phyloP scores from a whole-genome alignment of 2,329 filamentous ascomycete genomes.

The Didymellaceae sp. region DNA sequence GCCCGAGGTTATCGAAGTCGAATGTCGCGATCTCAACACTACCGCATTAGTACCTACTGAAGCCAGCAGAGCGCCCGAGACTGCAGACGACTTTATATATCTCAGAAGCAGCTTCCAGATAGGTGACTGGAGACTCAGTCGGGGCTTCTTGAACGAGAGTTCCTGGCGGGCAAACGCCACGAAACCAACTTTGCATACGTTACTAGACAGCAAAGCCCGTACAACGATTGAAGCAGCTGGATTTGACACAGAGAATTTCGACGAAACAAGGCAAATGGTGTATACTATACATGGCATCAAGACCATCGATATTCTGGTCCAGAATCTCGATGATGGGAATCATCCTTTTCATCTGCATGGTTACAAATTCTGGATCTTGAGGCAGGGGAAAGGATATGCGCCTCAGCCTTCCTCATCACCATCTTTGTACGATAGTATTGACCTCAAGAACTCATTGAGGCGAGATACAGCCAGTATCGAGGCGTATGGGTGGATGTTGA shows the following conservation, averaged over 20 bases:
- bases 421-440: slow-evolving; percentile 21
- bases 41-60: slow-evolving; percentile 56
- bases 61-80: slow-evolving; percentile 51
- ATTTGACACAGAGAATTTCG: slow-evolving; percentile 8
- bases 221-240: background rate
- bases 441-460: slow-evolving; percentile 57
- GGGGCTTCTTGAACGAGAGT: slow-evolving; percentile 65
- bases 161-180: slow-evolving; percentile 59
- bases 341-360: slow-evolving; percentile 62
- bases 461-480: slow-evolving; percentile 72
- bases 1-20: slow-evolving; percentile 56
- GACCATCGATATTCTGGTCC: slow-evolving; percentile 46
- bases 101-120: slow-evolving; percentile 66
- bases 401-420: slow-evolving; percentile 32
- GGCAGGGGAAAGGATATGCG: slow-evolving; percentile 36
- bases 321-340: slow-evolving; percentile 45
- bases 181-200: slow-evolving; percentile 59
- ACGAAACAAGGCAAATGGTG: slow-evolving; percentile 38
- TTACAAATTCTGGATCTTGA: slow-evolving; percentile 71
- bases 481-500: slow-evolving; percentile 70
- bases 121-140: slow-evolving; percentile 62
- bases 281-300: slow-evolving; percentile 47
- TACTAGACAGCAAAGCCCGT: slow-evolving; percentile 53
- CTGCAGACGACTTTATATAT: slow-evolving; percentile 61
- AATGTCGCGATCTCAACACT: slow-evolving; percentile 61